These are phyloP conservation scores for Talaromyces sp. DNA, from an alignment of 2,329 filamentous ascomycete genomes.

Conservation along the genomic window DNA sequence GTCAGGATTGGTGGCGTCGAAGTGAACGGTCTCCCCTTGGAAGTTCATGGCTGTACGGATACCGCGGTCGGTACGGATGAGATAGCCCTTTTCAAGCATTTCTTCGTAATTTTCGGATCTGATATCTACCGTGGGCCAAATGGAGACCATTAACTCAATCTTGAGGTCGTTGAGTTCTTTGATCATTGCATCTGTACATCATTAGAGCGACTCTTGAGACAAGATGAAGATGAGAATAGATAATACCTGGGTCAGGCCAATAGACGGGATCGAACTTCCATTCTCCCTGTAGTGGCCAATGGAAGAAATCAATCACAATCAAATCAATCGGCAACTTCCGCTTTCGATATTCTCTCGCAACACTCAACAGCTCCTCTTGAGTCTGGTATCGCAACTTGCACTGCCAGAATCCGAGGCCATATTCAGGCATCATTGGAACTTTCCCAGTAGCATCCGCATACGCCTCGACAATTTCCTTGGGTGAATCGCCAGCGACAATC, in stretches of 20 bases:
- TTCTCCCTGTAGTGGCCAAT: constrained; percentile 65
- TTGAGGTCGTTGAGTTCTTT: constrained; percentile 56
- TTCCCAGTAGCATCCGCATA: constrained; percentile 58
- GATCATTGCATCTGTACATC: constrained; percentile 57
- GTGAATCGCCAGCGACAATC: constrained; percentile 58
- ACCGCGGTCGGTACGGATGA: constrained; percentile 61
- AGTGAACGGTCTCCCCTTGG: constrained; percentile 58
- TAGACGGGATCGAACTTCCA: constrained; percentile 64
- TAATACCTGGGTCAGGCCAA: constrained; percentile 60
- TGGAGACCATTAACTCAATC: constrained; percentile 66
- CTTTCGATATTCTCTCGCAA: constrained; percentile 59
- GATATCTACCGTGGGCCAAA: constrained; percentile 66
- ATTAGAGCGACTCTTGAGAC: not conserved
- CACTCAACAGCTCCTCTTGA: constrained; percentile 59
- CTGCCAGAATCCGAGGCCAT: constrained; percentile 67
- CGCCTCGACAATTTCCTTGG: constrained; percentile 54
- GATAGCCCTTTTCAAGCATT: constrained; percentile 59
- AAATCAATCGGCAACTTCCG: constrained; percentile 59
- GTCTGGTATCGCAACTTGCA: constrained; percentile 65
- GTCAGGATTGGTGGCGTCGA: constrained; percentile 62
- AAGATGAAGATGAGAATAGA: not conserved
- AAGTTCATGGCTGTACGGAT: constrained; percentile 58
- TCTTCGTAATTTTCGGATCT: constrained; percentile 58
- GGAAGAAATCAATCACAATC: constrained; percentile 67
- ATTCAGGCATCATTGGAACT: constrained; percentile 66